A percentile compares a stretch with the other conserved stretches of the same genome.
phyloP scores from a whole-genome alignment of 768 basidiomycete genomes.

The Naganishia vaughanmartiniae region DNA sequence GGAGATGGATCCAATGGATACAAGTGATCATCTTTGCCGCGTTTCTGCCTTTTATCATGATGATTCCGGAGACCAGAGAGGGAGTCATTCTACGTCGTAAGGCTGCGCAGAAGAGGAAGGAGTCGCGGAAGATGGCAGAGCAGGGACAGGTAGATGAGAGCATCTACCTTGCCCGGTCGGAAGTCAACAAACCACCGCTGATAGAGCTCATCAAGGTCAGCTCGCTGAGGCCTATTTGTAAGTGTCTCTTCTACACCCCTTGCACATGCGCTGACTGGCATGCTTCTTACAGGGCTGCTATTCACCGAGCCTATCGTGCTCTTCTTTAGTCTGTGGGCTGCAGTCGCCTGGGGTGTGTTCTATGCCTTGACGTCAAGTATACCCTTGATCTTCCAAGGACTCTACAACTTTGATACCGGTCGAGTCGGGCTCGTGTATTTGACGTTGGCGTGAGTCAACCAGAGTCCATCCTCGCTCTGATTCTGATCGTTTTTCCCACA shows the following conservation, averaged over 20 bases:
- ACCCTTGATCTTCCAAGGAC: conserved; percentile 58
- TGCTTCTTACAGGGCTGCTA: conserved; percentile 45
- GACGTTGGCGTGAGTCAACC: conserved; percentile 54
- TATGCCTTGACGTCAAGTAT: conserved; percentile 62
- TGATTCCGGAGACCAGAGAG: conserved; percentile 70
- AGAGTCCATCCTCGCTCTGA: not conserved
- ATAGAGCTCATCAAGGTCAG: conserved; percentile 64
- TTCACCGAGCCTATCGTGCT: conserved; percentile 71
- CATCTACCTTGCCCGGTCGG: conserved; percentile 44
- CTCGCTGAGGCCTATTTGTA: conserved; percentile 69
- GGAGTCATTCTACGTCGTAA: conserved; percentile 67
- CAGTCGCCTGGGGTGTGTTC: conserved; percentile 70
- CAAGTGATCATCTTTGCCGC: conserved; percentile 62
- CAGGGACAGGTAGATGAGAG: conserved; percentile 25
- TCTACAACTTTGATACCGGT: conserved; percentile 64
- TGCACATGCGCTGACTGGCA: not conserved
- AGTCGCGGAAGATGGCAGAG: conserved; percentile 59
- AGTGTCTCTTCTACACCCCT: conserved; percentile 43
- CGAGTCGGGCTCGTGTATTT: conserved; percentile 64
- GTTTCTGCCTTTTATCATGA: conserved; percentile 58
- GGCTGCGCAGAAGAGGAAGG: conserved; percentile 64
- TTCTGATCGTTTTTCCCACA: conserved; percentile 21
- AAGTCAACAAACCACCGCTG: conserved; percentile 43
- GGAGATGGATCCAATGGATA: conserved; percentile 85
- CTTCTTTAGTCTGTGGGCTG: conserved; percentile 59